A percentile compares a stretch with the other conserved stretches of the same genome.
These are phyloP conservation scores for Argentina anserina DNA, from an alignment of 306 rosid species.

Conservation along the genomic window DNA sequence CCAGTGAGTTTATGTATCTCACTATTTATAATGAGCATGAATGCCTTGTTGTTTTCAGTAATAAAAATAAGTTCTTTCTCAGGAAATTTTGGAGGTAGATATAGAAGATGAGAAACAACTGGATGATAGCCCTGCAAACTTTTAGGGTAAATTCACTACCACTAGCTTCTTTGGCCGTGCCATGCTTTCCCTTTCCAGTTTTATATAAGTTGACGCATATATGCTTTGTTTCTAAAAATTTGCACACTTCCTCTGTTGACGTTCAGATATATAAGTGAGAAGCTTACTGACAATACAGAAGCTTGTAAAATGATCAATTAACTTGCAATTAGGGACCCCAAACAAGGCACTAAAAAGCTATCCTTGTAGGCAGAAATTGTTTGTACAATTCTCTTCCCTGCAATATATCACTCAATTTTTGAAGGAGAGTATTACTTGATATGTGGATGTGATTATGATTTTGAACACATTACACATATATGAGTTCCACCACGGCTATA, in stretches of 20 bases:
- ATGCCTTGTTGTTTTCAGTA: neutral
- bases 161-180: neutral
- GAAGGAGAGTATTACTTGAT: neutral
- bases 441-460: neutral
- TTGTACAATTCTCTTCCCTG: neutral
- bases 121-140: slow-evolving; percentile 90
- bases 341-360: neutral
- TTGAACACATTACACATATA: neutral
- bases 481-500: neutral
- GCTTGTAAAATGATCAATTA: neutral
- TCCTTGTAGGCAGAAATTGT: neutral
- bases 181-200: neutral
- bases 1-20: slow-evolving; percentile 50
- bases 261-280: neutral
- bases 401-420: neutral
- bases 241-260: neutral
- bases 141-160: slow-evolving; percentile 30
- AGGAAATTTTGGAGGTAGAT: slow-evolving; percentile 95
- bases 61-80: slow-evolving; percentile 8
- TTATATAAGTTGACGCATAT: neutral
- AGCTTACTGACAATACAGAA: neutral
- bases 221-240: slow-evolving; percentile 4
- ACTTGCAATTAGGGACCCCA: neutral
- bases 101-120: slow-evolving; percentile 87
- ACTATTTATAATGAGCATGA: neutral